These are phyloP conservation scores for Colletotrichum sp. DNA, from an alignment of 2,329 filamentous ascomycete genomes.

Conservation along the genomic window DNA sequence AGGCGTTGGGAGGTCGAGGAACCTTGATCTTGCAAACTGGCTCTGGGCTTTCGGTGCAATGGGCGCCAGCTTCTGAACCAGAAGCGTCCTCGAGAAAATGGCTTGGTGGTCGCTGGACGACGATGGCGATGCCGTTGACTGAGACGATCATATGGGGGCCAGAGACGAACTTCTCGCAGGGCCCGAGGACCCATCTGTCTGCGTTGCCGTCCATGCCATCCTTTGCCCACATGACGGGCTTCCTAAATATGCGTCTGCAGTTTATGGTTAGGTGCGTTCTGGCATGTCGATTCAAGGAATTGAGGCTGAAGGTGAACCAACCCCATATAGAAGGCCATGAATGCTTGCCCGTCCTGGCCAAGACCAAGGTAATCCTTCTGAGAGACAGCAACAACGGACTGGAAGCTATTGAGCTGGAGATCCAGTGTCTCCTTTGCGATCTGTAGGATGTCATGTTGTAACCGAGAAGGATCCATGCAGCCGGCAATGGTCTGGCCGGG, in stretches of 20 bases:
- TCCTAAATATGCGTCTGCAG: background rate
- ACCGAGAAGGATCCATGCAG: background rate
- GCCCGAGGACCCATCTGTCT: slow-evolving; percentile 17
- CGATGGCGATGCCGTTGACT: slow-evolving; percentile 5
- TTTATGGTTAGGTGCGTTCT: background rate
- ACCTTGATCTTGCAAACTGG: slow-evolving; percentile 21
- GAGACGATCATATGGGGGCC: slow-evolving; percentile 16
- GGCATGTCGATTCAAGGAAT: background rate
- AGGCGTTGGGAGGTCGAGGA: slow-evolving; percentile 35
- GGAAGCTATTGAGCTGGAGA: slow-evolving; percentile 12
- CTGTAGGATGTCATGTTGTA: background rate
- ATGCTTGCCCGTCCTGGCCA: slow-evolving; percentile 10
- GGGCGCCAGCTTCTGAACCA: background rate
- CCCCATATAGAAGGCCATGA: slow-evolving; percentile 16
- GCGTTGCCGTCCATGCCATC: slow-evolving; percentile 3
- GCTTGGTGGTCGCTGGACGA: background rate
- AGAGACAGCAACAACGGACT: slow-evolving; percentile 13
- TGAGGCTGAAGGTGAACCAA: background rate
- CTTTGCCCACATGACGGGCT: slow-evolving; percentile 17
- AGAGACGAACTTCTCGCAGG: background rate
- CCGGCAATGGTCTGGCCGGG: slow-evolving; percentile 11
- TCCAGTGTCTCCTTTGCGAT: slow-evolving; percentile 7
- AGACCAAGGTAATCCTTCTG: background rate
- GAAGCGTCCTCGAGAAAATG: background rate
- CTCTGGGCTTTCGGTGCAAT: background rate